Evolutionary conservation across 1,284 basidiomycete species (phyloP).

Genomic region (Trametes sp.): DNA sequence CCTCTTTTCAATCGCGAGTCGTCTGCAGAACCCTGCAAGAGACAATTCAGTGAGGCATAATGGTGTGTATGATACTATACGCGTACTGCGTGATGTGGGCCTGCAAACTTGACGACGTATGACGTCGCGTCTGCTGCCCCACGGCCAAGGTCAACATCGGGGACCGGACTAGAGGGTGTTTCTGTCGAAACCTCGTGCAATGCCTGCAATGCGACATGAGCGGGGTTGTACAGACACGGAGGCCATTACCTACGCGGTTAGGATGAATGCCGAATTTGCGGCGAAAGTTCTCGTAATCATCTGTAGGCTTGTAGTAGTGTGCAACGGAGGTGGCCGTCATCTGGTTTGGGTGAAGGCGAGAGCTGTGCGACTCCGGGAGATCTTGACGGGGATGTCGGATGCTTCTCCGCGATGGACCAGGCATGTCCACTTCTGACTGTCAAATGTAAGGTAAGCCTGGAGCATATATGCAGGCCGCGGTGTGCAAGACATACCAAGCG

Average conservation of each 20-base stretch:
- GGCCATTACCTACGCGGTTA: neutral
- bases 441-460: neutral
- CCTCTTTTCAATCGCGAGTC: neutral
- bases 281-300: neutral
- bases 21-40: neutral
- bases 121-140: too few relatives aligned
- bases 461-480: neutral
- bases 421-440: neutral
- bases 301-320: neutral
- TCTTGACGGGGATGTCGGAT: neutral
- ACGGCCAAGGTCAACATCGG: too few relatives aligned
- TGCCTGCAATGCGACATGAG: neutral
- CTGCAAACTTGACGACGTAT: too few relatives aligned
- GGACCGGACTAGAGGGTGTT: too few relatives aligned
- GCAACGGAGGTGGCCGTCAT: neutral
- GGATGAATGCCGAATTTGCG: too few relatives aligned
- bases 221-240: too few relatives aligned
- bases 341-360: neutral
- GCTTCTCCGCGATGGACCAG: neutral
- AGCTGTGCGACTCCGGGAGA: neutral
- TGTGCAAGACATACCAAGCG: neutral
- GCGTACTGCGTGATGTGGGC: too few relatives aligned
- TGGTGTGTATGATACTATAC: too few relatives aligned
- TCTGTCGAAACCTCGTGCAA: too few relatives aligned
- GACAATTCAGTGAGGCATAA: too few relatives aligned